Evolutionary conservation across 2,329 filamentous ascomycete genomes (phyloP).

Genomic region (Phyllosticta citribraziliensis): DNA sequence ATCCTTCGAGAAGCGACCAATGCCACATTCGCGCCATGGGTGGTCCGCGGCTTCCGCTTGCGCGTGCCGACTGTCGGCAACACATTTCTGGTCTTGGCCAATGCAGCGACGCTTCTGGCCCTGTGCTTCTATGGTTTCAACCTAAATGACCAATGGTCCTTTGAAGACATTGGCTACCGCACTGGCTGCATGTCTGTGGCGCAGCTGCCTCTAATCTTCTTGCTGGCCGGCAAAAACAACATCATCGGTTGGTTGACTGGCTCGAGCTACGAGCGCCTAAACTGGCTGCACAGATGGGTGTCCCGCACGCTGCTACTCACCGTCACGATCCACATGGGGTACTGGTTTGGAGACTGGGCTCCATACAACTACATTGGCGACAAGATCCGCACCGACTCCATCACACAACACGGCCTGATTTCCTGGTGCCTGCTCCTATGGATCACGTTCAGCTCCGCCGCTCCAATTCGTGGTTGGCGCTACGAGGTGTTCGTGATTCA

Average conservation of each 20-base stretch:
- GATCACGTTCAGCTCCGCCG: conserved; percentile 53
- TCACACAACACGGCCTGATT: conserved; percentile 57
- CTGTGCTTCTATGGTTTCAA: conserved; percentile 48
- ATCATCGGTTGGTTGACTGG: conserved; percentile 53
- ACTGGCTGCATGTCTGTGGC: conserved; percentile 44
- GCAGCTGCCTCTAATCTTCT: conserved; percentile 46
- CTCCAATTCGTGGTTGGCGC: conserved; percentile 53
- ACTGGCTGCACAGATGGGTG: conserved; percentile 66
- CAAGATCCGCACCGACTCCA: conserved; percentile 52
- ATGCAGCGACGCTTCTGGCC: conserved; percentile 42
- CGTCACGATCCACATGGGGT: conserved; percentile 58
- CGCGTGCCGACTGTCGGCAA: conserved; percentile 32
- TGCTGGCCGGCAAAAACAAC: conserved; percentile 47
- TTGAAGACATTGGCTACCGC: conserved; percentile 48
- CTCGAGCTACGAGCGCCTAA: conserved; percentile 57
- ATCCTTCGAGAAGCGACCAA: conserved; percentile 45
- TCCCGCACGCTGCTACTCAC: conserved; percentile 60
- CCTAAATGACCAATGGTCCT: conserved; percentile 38
- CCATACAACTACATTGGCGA: conserved; percentile 48
- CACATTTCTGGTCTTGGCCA: conserved; percentile 32
- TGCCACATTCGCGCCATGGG: conserved; percentile 31
- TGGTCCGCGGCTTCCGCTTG: conserved; percentile 25
- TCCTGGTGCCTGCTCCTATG: conserved; percentile 58
- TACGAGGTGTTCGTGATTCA: conserved; percentile 64
- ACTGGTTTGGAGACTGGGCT: conserved; percentile 58